Base-by-base conservation (phyloP, 2,329 filamentous ascomycete genomes). In the Ophiobolus disseminans region DNA sequence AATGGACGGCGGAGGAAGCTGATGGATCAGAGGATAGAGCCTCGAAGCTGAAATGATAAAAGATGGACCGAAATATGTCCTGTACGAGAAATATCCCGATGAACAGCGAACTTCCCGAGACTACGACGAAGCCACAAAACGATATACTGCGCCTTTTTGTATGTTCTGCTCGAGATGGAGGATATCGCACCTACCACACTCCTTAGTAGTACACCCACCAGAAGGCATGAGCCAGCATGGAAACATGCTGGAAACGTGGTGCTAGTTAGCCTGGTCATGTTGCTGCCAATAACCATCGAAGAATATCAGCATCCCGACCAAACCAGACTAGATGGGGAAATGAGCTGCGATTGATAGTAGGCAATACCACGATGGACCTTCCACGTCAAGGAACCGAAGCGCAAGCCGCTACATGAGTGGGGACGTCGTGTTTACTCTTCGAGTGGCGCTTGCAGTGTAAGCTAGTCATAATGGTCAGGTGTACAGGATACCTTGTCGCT, bases 201-300 rank as follows among this genome's bases (percentile, higher is more conserved):
- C 22, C 7, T 25, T 14, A 48, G 44, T 57, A 45, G 40, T 48
- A 61, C 61, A 64, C 57, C 53, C 48, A 57, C 53, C 38, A 32
- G 9, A 22, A 17, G 17, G 9, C 35, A 35, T 43, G 36, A 28
- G 32, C 35, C 35, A 23, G 30, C 54, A 55, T 58, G 43, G 45
- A 51, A 58, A 53, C 48, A 54, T 59, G 42, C 44, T 41, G 45
- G 28, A 25, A 41, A 37, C 38, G 17, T 48, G 38, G 35, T 40
- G 44, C 36, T 45, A 35, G 28, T 22, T 32, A 48, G 19, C 45
- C 36, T 23, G 31, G 32, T 37, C 26, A 25, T 39, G 35, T 22
- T 22, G 38, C 31, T 48, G 16, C 52, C 49, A 50, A 55, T 48
- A 30, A 34, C 22, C 20, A 14, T 20, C 20, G 25, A 7, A n/a